Evolutionary conservation across 2,329 filamentous ascomycete species (phyloP), one percentile per base, ranked within the genome.

Genomic region (Mycosphaerella sp.): DNA sequence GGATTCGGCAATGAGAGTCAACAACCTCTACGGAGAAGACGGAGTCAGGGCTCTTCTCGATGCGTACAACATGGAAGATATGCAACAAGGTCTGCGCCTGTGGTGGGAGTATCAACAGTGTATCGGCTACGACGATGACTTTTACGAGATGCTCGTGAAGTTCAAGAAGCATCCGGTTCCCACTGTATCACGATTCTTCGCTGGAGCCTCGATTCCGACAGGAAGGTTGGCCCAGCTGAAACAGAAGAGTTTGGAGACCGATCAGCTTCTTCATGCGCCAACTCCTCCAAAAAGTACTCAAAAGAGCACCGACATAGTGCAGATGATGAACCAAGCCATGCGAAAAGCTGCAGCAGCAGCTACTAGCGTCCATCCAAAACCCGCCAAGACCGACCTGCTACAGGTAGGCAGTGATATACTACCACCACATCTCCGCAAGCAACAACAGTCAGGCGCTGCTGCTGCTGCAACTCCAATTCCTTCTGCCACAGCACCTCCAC

Each of bases 61-160:
- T 14, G 68, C 70, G 1, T 77, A 76, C 58, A 62, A 67, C 9
- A 62, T 69, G 61, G 67, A 70, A 36, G 74, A 76, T 62, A 64
- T 66, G 1, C 73, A 70, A 38, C 1, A 17, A 9, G 73, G 73
- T 5, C 63, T 77, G 7, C 66, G 75, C 14, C 67, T 77, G 23
- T 75, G 70, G 70, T 76, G 72, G 71, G 74, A 77, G 63, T 77
- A 77, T 48, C 64, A 77, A 29, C 59, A 75, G 61, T 77, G 73
- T 53, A 65, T 72, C 2, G 64, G 65, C 11, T 77, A 69, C 63
- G 72, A 74, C 45, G 50, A 57, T 9, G 67, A 66, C 2, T 74
- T 77, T 64, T 76, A 76, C 56, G 60, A 70, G 4, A 64, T 69
- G 61, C 66, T 77, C 6, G 69, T 72, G 17, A 53, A 51, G 4